These are phyloP conservation scores for Rugonectria rugulosa DNA, from an alignment of 2,329 filamentous ascomycete species.

Conservation along the genomic window DNA sequence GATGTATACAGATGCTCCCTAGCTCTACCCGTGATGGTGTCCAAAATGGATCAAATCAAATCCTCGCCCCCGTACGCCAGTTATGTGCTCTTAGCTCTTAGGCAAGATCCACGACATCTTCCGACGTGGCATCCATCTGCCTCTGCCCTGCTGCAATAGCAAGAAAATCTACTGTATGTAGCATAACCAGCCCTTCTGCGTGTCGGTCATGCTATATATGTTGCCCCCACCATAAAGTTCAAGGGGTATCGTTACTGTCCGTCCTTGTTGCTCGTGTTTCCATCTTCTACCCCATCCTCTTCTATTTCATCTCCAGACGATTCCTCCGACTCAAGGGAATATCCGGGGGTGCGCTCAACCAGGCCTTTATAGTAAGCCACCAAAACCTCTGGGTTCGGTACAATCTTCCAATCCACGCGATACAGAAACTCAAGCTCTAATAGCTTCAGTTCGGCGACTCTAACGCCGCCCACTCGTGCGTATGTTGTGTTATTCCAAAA, in stretches of 20 bases:
- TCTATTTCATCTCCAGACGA: slow-evolving; percentile 42
- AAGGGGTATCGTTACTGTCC: slow-evolving; percentile 9
- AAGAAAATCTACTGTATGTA: slow-evolving; percentile 9
- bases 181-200: not conserved
- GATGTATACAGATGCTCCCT: slow-evolving; percentile 31
- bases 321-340: slow-evolving; percentile 55
- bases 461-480: slow-evolving; percentile 90
- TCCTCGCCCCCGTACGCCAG: slow-evolving; percentile 32
- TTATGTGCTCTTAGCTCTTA: slow-evolving; percentile 32
- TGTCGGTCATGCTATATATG: slow-evolving; percentile 4
- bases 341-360: slow-evolving; percentile 71
- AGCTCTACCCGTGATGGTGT: slow-evolving; percentile 31
- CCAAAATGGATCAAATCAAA: slow-evolving; percentile 20
- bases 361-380: slow-evolving; percentile 93
- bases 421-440: slow-evolving; percentile 94
- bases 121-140: slow-evolving; percentile 19
- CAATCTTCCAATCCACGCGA: slow-evolving; percentile 94
- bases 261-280: slow-evolving; percentile 11
- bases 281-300: slow-evolving; percentile 31
- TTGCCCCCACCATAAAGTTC: not conserved
- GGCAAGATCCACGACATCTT: slow-evolving; percentile 26
- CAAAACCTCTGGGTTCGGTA: slow-evolving; percentile 91
- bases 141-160: slow-evolving; percentile 3
- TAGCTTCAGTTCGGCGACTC: slow-evolving; percentile 85
- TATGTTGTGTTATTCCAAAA: slow-evolving; percentile 99